phyloP scores from a whole-genome alignment of 176 grass and related monocot genomes.

The Pontederia crassipes region DNA sequence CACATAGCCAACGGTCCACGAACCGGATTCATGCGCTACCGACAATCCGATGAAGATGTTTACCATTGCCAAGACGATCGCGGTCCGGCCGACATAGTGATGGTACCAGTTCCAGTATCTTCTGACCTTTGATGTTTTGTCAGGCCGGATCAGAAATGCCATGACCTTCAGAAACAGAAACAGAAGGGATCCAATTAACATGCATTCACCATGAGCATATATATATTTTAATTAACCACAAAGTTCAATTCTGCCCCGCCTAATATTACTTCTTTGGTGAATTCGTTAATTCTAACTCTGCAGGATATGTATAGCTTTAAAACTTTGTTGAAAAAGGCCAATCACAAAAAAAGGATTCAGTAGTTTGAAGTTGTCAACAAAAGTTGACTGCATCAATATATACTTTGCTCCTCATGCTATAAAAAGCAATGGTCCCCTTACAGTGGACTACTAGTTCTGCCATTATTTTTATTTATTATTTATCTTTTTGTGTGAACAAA shows the following conservation, averaged over 20 bases:
- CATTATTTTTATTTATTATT: too few relatives aligned
- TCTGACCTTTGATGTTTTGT: conserved; percentile 42
- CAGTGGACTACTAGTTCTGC: too few relatives aligned
- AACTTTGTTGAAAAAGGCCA: too few relatives aligned
- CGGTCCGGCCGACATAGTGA: conserved; percentile 22
- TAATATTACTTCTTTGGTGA: neutral
- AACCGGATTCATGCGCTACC: conserved; percentile 17
- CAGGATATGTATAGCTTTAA: too few relatives aligned
- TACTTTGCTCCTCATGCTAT: too few relatives aligned
- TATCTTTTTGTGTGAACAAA: too few relatives aligned
- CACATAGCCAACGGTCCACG: neutral
- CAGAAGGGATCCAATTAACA: neutral
- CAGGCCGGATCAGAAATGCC: conserved; percentile 45
- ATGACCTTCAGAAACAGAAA: conserved; percentile 13
- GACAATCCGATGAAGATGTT: conserved; percentile 31
- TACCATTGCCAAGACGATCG: conserved; percentile 18
- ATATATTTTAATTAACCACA: neutral
- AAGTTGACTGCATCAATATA: too few relatives aligned
- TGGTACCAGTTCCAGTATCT: conserved; percentile 57
- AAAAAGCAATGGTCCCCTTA: too few relatives aligned
- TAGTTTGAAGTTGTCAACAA: too few relatives aligned
- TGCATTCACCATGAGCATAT: neutral
- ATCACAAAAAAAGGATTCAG: too few relatives aligned
- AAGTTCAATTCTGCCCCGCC: neutral
- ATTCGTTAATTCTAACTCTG: too few relatives aligned